Percentiles rank a stretch among this genome's conserved stretches.
phyloP scores from a whole-genome alignment of 805 yeast genomes.

The Metschnikowia peoriensis region DNA sequence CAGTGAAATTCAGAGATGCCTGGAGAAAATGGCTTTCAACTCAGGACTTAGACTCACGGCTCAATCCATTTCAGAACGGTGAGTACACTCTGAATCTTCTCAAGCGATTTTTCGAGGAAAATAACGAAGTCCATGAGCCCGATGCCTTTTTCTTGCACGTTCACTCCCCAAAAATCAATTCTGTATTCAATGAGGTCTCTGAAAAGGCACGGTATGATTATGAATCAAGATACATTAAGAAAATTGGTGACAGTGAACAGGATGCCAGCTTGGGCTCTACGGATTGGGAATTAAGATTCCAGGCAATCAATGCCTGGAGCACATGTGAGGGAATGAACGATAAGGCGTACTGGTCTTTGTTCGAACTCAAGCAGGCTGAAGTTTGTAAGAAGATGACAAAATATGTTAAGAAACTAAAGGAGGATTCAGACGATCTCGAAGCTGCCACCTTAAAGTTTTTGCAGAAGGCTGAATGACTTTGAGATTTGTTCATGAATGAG shows the following conservation, averaged over 20 bases:
- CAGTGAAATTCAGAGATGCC: slow-evolving; percentile 17
- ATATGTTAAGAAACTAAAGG: slow-evolving; percentile 14
- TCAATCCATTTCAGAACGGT: slow-evolving; percentile 31
- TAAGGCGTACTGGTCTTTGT: slow-evolving; percentile 22
- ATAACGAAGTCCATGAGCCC: slow-evolving; percentile 17
- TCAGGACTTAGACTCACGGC: slow-evolving; percentile 27
- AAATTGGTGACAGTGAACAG: slow-evolving; percentile 18
- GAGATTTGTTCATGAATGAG: neutral
- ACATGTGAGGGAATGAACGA: slow-evolving; percentile 29
- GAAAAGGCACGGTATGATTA: slow-evolving; percentile 18
- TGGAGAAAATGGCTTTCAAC: slow-evolving; percentile 28
- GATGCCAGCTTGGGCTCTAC: slow-evolving; percentile 13
- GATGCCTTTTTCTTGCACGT: slow-evolving; percentile 31
- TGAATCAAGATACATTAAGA: slow-evolving; percentile 25
- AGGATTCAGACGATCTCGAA: slow-evolving; percentile 7
- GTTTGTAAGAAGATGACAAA: slow-evolving; percentile 9
- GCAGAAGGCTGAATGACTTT: neutral
- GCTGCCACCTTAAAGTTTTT: slow-evolving; percentile 8
- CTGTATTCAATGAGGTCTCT: slow-evolving; percentile 22
- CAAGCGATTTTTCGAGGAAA: slow-evolving; percentile 18
- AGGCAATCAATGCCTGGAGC: slow-evolving; percentile 30
- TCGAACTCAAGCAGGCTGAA: slow-evolving; percentile 14
- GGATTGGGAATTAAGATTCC: slow-evolving; percentile 39
- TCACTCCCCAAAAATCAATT: slow-evolving; percentile 33
- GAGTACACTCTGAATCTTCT: slow-evolving; percentile 25